Evolutionary conservation across 2,329 filamentous ascomycete genomes (phyloP), one percentile per base, ranked within the genome.

Genomic region (Plenodomus lindquistii): DNA sequence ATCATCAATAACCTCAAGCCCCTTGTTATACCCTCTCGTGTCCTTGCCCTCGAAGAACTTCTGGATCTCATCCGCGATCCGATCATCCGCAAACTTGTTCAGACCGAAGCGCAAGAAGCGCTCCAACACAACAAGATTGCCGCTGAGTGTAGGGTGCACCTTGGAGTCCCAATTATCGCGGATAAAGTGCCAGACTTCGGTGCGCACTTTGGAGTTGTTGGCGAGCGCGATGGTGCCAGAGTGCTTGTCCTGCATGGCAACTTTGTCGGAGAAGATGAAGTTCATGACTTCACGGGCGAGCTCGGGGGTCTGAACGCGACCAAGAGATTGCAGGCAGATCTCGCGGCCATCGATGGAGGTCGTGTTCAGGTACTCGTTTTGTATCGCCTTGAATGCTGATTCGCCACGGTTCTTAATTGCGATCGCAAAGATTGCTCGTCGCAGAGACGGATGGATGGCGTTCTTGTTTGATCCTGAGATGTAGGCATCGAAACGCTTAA

Each of bases 261-360:
- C 89, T n/a, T 88, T 81, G 70, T 87, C 86, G 59, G 90, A 92
- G 73, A 96, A 87, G 73, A 92, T 77, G 69, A 97, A 82, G 74
- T 86, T 62, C 79, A 88, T 67, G 81, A 86, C 80, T 66, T 86
- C 74, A 47, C 81, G 77, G 37, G 95, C 85, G 22, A 97, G 77
- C 9, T 85, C 82, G 1, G 78, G 69, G 46, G 90, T 84, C 61
- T 87, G 86, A 17, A 88, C 85, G 34, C 85, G 84, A 27, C 91
- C 91, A 37, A 99, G 81, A 3, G 88, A 84, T 31, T 82, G 79
- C 2, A 97, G 82, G 58, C 85, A 88, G 56, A 96, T 88, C 60
- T 96, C 91, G 73, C 92, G 95, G 62, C 91, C 92, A 64, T 97
- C 94, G 31, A 97, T 86, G 7, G 91, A 90, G 43, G 87, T 87